phyloP scores from a whole-genome alignment of 352 stramenopile genomes.

The Pythium phragmitis region DNA sequence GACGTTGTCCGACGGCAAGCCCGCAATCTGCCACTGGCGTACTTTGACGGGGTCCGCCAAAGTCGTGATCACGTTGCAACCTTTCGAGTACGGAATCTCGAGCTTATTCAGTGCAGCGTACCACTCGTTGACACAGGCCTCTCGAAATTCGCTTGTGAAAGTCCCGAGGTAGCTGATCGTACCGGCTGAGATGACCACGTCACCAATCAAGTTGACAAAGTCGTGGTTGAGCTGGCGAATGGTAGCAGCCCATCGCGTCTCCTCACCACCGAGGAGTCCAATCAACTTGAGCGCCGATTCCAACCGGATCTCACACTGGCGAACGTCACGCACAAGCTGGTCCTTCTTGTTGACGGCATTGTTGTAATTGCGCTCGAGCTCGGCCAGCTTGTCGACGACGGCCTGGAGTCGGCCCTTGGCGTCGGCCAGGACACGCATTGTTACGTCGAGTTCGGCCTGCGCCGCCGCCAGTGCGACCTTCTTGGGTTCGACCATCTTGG shows the following conservation, averaged over 20 bases:
- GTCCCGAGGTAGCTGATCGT: conserved; percentile 93
- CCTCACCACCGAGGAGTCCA: conserved; percentile 86
- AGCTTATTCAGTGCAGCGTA: conserved; percentile 72
- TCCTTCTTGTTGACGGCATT: conserved; percentile 87
- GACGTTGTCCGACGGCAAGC: conserved; percentile 87
- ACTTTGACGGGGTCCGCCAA: conserved; percentile 90
- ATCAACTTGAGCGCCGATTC: conserved; percentile 91
- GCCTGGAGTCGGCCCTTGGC: conserved; percentile 80
- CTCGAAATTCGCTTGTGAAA: conserved; percentile 93
- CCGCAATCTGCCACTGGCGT: conserved; percentile 90
- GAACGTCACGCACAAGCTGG: conserved; percentile 72
- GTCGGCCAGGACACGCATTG: conserved; percentile 83
- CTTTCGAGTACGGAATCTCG: conserved; percentile 75
- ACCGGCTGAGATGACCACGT: conserved; percentile 89
- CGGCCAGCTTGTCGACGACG: conserved; percentile 86
- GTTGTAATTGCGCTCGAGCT: conserved; percentile 90
- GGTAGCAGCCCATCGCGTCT: conserved; percentile 87
- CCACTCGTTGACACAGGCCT: conserved; percentile 82
- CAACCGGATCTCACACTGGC: conserved; percentile 84
- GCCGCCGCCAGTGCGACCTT: conserved; percentile 82
- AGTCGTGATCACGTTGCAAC: conserved; percentile 88
- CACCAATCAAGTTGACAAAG: conserved; percentile 89
- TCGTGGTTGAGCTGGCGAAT: conserved; percentile 77
- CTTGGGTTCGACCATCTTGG: conserved; percentile 93
- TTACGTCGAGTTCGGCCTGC: conserved; percentile 85